Base-by-base conservation (phyloP, 441 rosid species). In the Aleurites moluccanus region DNA sequence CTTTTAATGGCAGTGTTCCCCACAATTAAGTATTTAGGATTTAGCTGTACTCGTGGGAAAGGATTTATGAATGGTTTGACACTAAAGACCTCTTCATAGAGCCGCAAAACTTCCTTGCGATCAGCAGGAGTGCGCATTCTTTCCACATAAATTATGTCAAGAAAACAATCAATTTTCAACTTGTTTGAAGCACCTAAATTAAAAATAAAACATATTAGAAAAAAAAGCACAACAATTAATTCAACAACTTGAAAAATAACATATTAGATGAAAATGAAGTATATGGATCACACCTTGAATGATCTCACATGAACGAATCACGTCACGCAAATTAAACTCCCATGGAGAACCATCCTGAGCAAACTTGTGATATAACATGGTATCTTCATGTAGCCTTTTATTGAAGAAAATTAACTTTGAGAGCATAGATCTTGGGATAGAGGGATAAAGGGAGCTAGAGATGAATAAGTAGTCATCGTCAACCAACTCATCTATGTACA, bases 271-370 rank as follows among this genome's bases (percentile, higher is more conserved):
- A 40, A 69, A 65, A 61, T 11, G n/a, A 63, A 74, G 35, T 30
- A 73, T 74, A 73, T 47, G 63, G 60, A 78, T 69, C 77, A 15
- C 64, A 92, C 99, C 97, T 92, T 87, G 83, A 71, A 92, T 83
- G 64, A 96, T 84, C 82, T 94, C 88, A 78, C 98, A 96, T 30
- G 99, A 94, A 79, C 99, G 86, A 55, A 88, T 87, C 77, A 96
- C 95, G 80, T 96, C 99, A 67, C 98, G 98, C 82, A 96, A 83
- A 85, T 96, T 96, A 80, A 96, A 96, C 87, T 96, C 99, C 99
- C 99, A 96, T 38, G 99, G 99, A 38, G 97, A 88, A 73, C 99
- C 99, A 88, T 88, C 89, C 53, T 91, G 98, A 69, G 86, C 99
- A 70, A 92, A 96, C 77, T 89, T 94, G 78, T 66, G 87, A 79